Conservation (phyloP, 371 early-diverging fungal species). For the Apophysomyces elegans region DNA sequence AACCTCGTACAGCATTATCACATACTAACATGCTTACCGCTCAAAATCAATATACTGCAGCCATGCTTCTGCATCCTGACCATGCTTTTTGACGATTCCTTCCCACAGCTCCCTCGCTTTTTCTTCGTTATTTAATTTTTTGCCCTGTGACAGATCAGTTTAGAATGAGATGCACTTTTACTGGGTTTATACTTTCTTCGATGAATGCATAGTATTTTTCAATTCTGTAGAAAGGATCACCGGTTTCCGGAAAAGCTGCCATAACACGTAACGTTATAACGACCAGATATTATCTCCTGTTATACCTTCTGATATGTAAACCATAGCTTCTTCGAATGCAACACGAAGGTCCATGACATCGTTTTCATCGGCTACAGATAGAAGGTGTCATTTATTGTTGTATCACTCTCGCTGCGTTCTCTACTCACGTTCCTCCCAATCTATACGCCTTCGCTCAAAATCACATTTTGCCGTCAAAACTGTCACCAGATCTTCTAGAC, state of each 20-base stretch:
- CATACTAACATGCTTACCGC: constrained; percentile 29
- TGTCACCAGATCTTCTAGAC: constrained; percentile 51
- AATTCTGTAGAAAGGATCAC: constrained; percentile 60
- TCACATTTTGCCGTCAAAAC: constrained; percentile 44
- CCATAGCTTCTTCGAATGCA: constrained; percentile 40
- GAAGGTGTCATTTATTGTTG: neutral
- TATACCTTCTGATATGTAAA: constrained; percentile 38
- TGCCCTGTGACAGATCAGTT: constrained; percentile 12
- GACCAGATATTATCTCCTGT: neutral
- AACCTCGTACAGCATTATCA: no score
- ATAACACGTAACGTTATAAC: neutral
- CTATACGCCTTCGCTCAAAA: constrained; percentile 36
- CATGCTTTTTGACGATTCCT: constrained; percentile 29
- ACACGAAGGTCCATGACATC: constrained; percentile 30
- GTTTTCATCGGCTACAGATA: constrained; percentile 27
- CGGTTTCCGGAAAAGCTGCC: constrained; percentile 40
- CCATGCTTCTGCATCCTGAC: constrained; percentile 45
- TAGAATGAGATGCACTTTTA: neutral
- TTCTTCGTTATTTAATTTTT: constrained; percentile 24
- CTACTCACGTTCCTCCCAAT: constrained; percentile 48
- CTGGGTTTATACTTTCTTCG: constrained; percentile 27
- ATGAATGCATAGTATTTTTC: constrained; percentile 53
- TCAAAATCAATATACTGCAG: constrained; percentile 48
- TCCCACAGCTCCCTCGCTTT: constrained; percentile 48
- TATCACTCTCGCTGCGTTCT: neutral